A percentile compares a stretch with the other conserved stretches of the same genome.
These are phyloP conservation scores for Tuctoria greenei DNA, from an alignment of 176 grass and related monocot genomes.

Conservation along the genomic window DNA sequence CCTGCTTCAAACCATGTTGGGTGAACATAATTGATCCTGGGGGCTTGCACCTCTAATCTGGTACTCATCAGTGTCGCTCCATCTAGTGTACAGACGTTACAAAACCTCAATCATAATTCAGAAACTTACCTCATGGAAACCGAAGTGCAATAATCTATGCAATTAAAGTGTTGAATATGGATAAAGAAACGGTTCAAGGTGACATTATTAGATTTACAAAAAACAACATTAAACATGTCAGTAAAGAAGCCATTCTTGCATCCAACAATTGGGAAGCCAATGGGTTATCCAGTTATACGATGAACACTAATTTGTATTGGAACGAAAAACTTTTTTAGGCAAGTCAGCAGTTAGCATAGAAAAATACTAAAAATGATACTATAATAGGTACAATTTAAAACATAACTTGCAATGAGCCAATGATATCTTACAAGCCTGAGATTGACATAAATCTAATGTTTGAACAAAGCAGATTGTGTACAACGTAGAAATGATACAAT, in stretches of 20 bases:
- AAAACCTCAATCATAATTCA: conserved; percentile 26
- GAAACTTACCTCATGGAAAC: conserved; percentile 4
- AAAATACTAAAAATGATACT: background rate
- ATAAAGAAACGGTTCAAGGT: background rate
- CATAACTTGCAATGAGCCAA: background rate
- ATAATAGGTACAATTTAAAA: background rate
- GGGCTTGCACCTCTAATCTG: conserved; percentile 74
- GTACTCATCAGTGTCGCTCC: conserved; percentile 78
- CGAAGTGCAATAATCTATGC: conserved; percentile 18
- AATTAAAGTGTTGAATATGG: background rate
- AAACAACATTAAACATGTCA: conserved; percentile 5
- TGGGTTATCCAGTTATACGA: conserved; percentile 2
- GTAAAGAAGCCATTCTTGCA: background rate
- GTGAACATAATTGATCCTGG: conserved; percentile 89
- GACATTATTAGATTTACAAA: conserved; percentile 20
- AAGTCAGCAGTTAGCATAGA: background rate
- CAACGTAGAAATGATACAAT: conserved; percentile 8
- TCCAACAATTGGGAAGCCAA: conserved; percentile 26
- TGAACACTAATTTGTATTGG: background rate
- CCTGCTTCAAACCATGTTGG: conserved; percentile 92
- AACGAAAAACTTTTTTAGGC: background rate
- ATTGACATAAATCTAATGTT: background rate
- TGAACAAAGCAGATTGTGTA: background rate
- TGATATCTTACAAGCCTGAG: background rate
- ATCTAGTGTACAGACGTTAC: conserved; percentile 47